These are phyloP conservation scores for Paragyromitra xinjiangensis DNA, from an alignment of 495 filamentous ascomycete species.

Conservation along the genomic window DNA sequence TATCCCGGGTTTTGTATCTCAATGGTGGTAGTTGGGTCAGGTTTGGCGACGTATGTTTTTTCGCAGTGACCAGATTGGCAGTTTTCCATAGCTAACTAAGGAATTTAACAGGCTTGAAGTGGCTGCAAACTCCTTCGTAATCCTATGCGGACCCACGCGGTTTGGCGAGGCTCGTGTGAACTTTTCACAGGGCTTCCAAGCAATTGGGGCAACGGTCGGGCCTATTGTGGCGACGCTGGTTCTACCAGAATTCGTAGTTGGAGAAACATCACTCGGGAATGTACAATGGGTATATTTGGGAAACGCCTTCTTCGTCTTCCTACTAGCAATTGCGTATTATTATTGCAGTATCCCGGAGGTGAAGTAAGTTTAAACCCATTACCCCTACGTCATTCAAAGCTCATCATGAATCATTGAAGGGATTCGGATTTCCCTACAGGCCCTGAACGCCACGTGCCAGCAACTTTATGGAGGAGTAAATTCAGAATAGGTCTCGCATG, in stretches of 20 bases:
- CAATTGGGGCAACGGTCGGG: conserved; percentile 67
- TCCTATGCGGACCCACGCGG: conserved; percentile 72
- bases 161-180: conserved; percentile 73
- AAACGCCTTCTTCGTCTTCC: conserved; percentile 71
- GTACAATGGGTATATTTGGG: conserved; percentile 79
- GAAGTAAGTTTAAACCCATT: conserved; percentile 52
- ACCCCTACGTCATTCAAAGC: not conserved
- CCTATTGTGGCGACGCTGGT: conserved; percentile 59
- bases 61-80: not conserved
- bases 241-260: conserved; percentile 65
- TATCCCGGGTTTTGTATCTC: conserved; percentile 72
- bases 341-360: conserved; percentile 74
- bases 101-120: conserved; percentile 69
- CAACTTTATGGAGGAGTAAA: conserved; percentile 15
- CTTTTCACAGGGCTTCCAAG: conserved; percentile 74
- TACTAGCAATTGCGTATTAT: conserved; percentile 71
- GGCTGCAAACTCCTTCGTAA: conserved; percentile 73
- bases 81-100: conserved; percentile 1
- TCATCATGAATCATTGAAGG: conserved; percentile 2
- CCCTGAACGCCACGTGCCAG: conserved; percentile 8
- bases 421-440: conserved; percentile 66
- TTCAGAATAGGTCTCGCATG: conserved; percentile 26
- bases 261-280: conserved; percentile 68
- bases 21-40: conserved; percentile 73
- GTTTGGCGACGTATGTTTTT: conserved; percentile 55